Percentiles rank a stretch among this genome's conserved stretches.
Evolutionary conservation across 2,329 filamentous ascomycete genomes (phyloP).

Genomic region (Paraphaeosphaeria sporulosa): DNA sequence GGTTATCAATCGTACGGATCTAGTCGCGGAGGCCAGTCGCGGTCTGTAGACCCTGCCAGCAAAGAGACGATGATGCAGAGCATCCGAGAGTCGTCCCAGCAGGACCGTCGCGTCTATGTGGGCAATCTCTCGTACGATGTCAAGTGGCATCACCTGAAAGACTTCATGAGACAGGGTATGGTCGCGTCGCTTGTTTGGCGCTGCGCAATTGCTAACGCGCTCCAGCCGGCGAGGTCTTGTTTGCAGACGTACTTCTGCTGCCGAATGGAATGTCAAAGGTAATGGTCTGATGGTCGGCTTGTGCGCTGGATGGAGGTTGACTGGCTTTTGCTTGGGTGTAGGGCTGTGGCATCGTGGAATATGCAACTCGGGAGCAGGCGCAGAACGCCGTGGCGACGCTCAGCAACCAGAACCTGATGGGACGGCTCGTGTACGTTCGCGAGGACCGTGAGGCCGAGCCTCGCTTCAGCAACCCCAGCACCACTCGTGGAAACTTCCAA

Average conservation of each 20-base stretch:
- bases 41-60: conserved; percentile 79
- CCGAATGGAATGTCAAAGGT: conserved; percentile 99
- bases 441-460: conserved; percentile 99
- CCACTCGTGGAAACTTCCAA: conserved; percentile 61
- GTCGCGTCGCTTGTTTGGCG: conserved; percentile 46
- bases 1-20: conserved; percentile 66
- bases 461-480: conserved; percentile 80
- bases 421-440: conserved; percentile 96
- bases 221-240: conserved; percentile 97
- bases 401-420: conserved; percentile 99
- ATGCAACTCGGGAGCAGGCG: conserved; percentile 98
- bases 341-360: conserved; percentile 99
- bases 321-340: conserved; percentile 91
- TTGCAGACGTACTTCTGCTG: conserved; percentile 98
- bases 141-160: conserved; percentile 99
- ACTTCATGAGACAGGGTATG: conserved; percentile 99
- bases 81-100: conserved; percentile 92
- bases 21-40: conserved; percentile 60
- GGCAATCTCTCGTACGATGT: conserved; percentile 99
- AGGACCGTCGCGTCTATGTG: conserved; percentile 99
- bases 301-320: conserved; percentile 95
- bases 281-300: conserved; percentile 84
- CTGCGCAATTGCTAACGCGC: conserved; percentile 41
- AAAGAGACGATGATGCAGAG: conserved; percentile 97
- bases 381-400: conserved; percentile 96